These are phyloP conservation scores for Hygrocybe punicea DNA, from an alignment of 768 basidiomycete genomes.

Conservation along the genomic window DNA sequence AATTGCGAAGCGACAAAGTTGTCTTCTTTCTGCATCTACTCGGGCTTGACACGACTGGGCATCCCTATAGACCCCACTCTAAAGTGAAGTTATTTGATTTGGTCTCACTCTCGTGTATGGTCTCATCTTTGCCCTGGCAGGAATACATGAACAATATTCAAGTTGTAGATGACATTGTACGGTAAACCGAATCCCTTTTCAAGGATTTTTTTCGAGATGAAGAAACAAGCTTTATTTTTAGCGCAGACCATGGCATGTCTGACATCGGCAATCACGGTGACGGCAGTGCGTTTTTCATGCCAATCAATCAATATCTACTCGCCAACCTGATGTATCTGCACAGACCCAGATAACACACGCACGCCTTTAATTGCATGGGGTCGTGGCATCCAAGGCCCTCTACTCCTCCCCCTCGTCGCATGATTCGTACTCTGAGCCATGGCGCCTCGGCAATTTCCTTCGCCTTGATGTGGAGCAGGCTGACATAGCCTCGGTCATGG, in stretches of 20 bases:
- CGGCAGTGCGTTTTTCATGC: constrained; percentile 48
- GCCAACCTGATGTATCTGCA: background rate
- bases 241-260: constrained; percentile 90
- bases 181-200: constrained; percentile 59
- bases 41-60: constrained; percentile 83
- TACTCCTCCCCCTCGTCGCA: constrained; percentile 57
- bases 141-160: constrained; percentile 86
- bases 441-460: constrained; percentile 55
- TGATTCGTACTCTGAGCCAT: constrained; percentile 64
- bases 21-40: constrained; percentile 83
- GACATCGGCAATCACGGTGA: constrained; percentile 86
- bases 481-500: constrained; percentile 76
- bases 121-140: constrained; percentile 35
- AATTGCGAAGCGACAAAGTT: constrained; percentile 56
- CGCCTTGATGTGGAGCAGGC: constrained; percentile 81
- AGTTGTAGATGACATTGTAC: constrained; percentile 72
- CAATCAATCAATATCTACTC: background rate
- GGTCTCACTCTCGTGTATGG: background rate
- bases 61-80: constrained; percentile 81
- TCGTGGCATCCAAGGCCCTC: constrained; percentile 64
- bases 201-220: constrained; percentile 62
- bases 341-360: constrained; percentile 84
- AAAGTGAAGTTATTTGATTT: constrained; percentile 18
- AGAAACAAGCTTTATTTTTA: constrained; percentile 75
- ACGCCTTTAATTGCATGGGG: constrained; percentile 86